phyloP scores from a whole-genome alignment of 2,329 filamentous ascomycete genomes.

The Talaromyces sp. region DNA sequence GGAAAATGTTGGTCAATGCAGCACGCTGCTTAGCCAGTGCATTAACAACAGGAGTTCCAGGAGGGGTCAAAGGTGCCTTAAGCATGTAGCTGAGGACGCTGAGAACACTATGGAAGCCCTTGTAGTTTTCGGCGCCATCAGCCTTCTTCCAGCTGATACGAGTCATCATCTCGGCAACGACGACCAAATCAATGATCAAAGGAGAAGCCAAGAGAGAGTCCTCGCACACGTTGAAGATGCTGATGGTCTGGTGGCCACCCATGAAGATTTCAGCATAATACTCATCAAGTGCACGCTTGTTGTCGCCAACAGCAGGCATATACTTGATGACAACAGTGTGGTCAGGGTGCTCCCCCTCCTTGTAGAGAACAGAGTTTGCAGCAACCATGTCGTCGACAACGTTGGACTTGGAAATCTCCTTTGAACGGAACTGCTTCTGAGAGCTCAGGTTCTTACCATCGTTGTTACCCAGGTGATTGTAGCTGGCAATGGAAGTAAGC shows the following conservation, averaged over 20 bases:
- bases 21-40: conserved; percentile 92
- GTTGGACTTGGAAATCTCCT: conserved; percentile 99
- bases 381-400: conserved; percentile 99
- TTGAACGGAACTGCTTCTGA: conserved; percentile 97
- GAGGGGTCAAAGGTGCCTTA: conserved; percentile 85
- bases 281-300: conserved; percentile 97
- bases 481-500: conserved; percentile 95
- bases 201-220: conserved; percentile 94
- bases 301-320: conserved; percentile 97
- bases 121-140: conserved; percentile 64
- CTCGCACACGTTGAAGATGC: conserved; percentile 97
- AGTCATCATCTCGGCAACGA: conserved; percentile 97
- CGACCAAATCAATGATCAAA: conserved; percentile 91
- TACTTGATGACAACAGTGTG: conserved; percentile 99
- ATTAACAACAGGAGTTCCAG: conserved; percentile 93
- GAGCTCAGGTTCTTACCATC: conserved; percentile 98
- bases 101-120: conserved; percentile 93
- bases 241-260: conserved; percentile 97
- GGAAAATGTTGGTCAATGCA: conserved; percentile 96
- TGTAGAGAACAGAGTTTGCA: conserved; percentile 87
- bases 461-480: conserved; percentile 99
- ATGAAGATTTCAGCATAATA: conserved; percentile 99
- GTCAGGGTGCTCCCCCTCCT: conserved; percentile 88
- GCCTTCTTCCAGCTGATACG: conserved; percentile 90
- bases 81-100: conserved; percentile 99